Base-by-base conservation (phyloP, 306 rosid genomes). In the Ormosia emarginata region DNA sequence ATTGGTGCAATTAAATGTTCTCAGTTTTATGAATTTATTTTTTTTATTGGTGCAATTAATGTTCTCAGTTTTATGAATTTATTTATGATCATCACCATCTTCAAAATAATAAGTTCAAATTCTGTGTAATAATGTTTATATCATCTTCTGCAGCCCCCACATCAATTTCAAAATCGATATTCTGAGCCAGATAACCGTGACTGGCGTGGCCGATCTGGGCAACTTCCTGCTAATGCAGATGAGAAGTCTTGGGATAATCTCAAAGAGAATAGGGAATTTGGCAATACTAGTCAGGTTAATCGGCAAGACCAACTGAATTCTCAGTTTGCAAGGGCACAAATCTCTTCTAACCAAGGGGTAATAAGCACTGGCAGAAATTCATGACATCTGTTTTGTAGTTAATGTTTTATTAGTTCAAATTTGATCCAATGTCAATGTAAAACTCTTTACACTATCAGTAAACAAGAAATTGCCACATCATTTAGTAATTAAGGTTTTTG, bases 171-270 rank as follows among this genome's bases (percentile, higher is more conserved):
- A 73, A 78, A 57, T 79, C 94, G 96, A 71, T 96, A 92, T 73
- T 47, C 92, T 68, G 99, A 96, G 88, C 95, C 95, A 24, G 99
- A 94, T 78, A 88, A 69, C 73, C 97, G 98, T 39, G 97, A 94
- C 80, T 96, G 99, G 99, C 99, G 94, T 87, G 94, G 91, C 49
- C 94, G 98, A 4, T 82, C 97, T 80, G 92, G 90, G 6, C 93
- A 82, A 53, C 81, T 74, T 86, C 83, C 92, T 64, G 53, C 91
- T 39, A 55, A 90, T 77, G 87, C 90, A 52, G 98, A 94, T 57
- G 97, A 92, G 49, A 91, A 89, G 83, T 89, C 97, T 61, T 88
- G 94, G 97, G 97, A 90, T 30, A 73, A 85, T 37, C 85, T 71
- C 50, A 85, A 87, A 34, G 99, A 93, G 68, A 89, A 75, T 69